Percentiles rank a stretch among this genome's conserved stretches.
These are phyloP conservation scores for Podospora fimiseda DNA, from an alignment of 495 filamentous ascomycete genomes.

Conservation along the genomic window DNA sequence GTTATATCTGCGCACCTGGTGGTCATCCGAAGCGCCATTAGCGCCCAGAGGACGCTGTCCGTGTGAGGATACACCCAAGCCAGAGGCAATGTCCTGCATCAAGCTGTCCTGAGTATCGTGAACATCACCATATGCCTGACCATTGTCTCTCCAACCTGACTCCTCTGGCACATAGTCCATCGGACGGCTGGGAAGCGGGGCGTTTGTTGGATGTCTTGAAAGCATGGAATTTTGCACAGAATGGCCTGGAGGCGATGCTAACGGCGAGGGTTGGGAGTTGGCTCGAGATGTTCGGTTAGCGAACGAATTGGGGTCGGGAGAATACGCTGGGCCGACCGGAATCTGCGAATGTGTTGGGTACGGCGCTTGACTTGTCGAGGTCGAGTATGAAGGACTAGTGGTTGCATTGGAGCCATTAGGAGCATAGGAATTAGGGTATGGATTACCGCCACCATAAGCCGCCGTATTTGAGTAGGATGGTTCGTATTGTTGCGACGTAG, in stretches of 20 bases:
- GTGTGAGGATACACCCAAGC: slow-evolving; percentile 31
- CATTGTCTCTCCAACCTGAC: slow-evolving; percentile 29
- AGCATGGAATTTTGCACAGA: slow-evolving; percentile 29
- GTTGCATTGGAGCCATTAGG: slow-evolving; percentile 26
- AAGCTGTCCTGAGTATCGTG: slow-evolving; percentile 42
- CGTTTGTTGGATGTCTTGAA: slow-evolving; percentile 48
- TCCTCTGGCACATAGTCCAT: slow-evolving; percentile 38
- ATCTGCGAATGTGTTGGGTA: slow-evolving; percentile 44
- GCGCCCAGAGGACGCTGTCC: slow-evolving; percentile 24
- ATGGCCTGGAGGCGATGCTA: slow-evolving; percentile 33
- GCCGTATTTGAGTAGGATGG: slow-evolving; percentile 15
- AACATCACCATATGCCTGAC: slow-evolving; percentile 27
- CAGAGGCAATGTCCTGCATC: slow-evolving; percentile 50
- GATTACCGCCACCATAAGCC: slow-evolving; percentile 14
- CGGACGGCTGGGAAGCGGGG: slow-evolving; percentile 48
- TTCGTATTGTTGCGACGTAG: slow-evolving; percentile 24
- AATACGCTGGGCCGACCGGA: slow-evolving; percentile 40
- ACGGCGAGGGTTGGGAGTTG: slow-evolving; percentile 36
- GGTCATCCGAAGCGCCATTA: slow-evolving; percentile 37
- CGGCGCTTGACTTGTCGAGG: slow-evolving; percentile 33
- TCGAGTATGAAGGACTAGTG: slow-evolving; percentile 25
- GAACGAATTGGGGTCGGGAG: slow-evolving; percentile 38
- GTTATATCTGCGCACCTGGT: slow-evolving; percentile 42
- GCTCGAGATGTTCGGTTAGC: slow-evolving; percentile 35
- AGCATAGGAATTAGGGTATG: slow-evolving; percentile 24